These are phyloP conservation scores for Hypsizygus marmoreus DNA, from an alignment of 768 basidiomycete genomes.

Conservation along the genomic window DNA sequence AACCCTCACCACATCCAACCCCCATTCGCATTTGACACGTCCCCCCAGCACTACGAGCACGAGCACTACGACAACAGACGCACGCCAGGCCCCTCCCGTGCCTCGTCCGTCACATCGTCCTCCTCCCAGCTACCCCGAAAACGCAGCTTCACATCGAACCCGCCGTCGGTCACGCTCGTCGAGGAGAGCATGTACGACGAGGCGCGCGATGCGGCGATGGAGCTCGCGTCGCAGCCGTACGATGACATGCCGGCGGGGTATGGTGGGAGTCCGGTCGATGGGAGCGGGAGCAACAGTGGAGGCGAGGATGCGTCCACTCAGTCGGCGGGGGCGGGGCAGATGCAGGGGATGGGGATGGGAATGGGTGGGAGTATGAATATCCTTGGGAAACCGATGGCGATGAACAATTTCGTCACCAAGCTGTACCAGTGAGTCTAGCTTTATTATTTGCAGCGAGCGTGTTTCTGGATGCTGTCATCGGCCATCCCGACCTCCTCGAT, in stretches of 20 bases:
- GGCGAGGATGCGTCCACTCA: slow-evolving; percentile 37
- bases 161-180: slow-evolving; percentile 34
- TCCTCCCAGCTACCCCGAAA: slow-evolving; percentile 66
- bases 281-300: slow-evolving; percentile 49
- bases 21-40: slow-evolving; percentile 55
- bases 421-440: slow-evolving; percentile 69
- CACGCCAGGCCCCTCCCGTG: slow-evolving; percentile 30
- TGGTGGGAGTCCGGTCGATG: slow-evolving; percentile 43
- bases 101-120: slow-evolving; percentile 54
- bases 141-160: slow-evolving; percentile 60
- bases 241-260: slow-evolving; percentile 62
- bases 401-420: slow-evolving; percentile 86
- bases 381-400: slow-evolving; percentile 63
- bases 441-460: not conserved
- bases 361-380: no score
- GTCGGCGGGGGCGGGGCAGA: slow-evolving; percentile 6
- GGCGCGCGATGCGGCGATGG: slow-evolving; percentile 36
- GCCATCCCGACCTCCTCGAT: slow-evolving; percentile 77
- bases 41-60: slow-evolving; percentile 31
- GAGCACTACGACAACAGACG: slow-evolving; percentile 30
- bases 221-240: slow-evolving; percentile 39
- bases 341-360: slow-evolving; percentile 41
- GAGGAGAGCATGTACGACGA: slow-evolving; percentile 46
- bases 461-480: slow-evolving; percentile 33
- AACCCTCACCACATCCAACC: slow-evolving; percentile 43